Percentiles rank a stretch among this genome's conserved stretches.
Conservation (phyloP, 768 basidiomycete genomes). For the Leccinellum rugosiceps region DNA sequence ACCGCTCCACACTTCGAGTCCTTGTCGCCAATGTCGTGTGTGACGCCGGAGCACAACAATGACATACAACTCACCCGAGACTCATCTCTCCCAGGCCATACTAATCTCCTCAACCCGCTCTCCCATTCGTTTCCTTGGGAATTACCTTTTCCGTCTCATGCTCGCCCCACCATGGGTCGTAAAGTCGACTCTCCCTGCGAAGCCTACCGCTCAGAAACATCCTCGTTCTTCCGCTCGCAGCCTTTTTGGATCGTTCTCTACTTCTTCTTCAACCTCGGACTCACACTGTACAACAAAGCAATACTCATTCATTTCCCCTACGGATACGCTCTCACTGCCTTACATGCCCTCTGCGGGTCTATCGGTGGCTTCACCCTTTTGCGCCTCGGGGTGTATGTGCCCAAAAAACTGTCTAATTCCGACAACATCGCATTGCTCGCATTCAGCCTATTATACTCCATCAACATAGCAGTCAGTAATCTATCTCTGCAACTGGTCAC, state of each 20-base stretch:
- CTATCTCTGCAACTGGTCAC: constrained; percentile 85
- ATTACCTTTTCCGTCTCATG: constrained; percentile 11
- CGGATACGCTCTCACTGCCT: constrained; percentile 90
- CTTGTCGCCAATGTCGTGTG: neutral
- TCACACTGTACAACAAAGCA: constrained; percentile 95
- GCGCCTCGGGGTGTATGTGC: constrained; percentile 53
- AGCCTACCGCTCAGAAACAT: constrained; percentile 7
- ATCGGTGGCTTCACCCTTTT: constrained; percentile 73
- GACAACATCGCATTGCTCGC: constrained; percentile 64
- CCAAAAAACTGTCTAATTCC: constrained; percentile 46
- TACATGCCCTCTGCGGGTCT: constrained; percentile 85
- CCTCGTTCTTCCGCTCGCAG: constrained; percentile 28
- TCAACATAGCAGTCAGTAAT: constrained; percentile 96
- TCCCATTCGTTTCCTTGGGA: constrained; percentile 20
- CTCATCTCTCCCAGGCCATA: neutral
- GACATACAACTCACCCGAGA: neutral
- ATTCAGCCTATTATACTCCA: constrained; percentile 88
- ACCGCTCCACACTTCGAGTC: constrained; percentile 3
- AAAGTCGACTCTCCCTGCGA: constrained; percentile 2
- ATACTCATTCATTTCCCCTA: constrained; percentile 92
- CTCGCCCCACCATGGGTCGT: constrained; percentile 1
- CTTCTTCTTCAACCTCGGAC: constrained; percentile 85
- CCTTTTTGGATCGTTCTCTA: constrained; percentile 74
- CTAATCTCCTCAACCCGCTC: constrained; percentile 1
- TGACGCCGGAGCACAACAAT: constrained; percentile 7